Base-by-base conservation (phyloP, 2,329 filamentous ascomycete genomes). In the Xylariaceae sp. region DNA sequence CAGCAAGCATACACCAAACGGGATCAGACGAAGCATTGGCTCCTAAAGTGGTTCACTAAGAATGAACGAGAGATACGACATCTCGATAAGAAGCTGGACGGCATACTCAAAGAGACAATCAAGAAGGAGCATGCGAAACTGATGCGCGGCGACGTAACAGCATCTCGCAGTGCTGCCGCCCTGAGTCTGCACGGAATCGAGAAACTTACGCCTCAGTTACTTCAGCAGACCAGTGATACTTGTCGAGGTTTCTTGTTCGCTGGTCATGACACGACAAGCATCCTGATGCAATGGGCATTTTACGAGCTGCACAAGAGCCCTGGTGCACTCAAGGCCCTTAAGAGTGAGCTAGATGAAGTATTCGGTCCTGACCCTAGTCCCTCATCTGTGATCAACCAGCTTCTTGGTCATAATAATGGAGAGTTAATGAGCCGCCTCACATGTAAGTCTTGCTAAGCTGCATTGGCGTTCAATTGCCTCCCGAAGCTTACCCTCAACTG, bases 231-330 rank as follows among this genome's bases (percentile, higher is more conserved):
- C 3, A 56, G 55, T 26, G 62, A 66, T 40, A 63, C 67, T 44
- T 48, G 69, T 22, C 64, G 63, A 39, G 59, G 61, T 0, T 69
- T 70, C 45, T 49, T 68, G 9, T 64, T 71, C 30, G 66, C 64
- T 3, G 66, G 67, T 3, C 66, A 69, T 32, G 66, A 69, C 44
- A 67, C 67, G 3, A 66, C 66, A 1, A 61, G 59, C 28, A 63
- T 61, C 44, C 50, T 62, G 2, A 49, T 69, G 2, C 53, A 61
- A 8, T 68, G 64, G 63, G 48, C 55, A 1, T 57, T 64, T 18
- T 67, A 68, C 45, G 56, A 66, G 41, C 55, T 69, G 0, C 57
- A 59, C 3, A 55, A 55, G 3, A 55, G 56, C 0, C 64, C 66
- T 0, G 41, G 42, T 1, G 59, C 51, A 1, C 50, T 60, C 12